Conservation (phyloP, 805 yeast genomes). For the Nakazawaea anatomiae region DNA sequence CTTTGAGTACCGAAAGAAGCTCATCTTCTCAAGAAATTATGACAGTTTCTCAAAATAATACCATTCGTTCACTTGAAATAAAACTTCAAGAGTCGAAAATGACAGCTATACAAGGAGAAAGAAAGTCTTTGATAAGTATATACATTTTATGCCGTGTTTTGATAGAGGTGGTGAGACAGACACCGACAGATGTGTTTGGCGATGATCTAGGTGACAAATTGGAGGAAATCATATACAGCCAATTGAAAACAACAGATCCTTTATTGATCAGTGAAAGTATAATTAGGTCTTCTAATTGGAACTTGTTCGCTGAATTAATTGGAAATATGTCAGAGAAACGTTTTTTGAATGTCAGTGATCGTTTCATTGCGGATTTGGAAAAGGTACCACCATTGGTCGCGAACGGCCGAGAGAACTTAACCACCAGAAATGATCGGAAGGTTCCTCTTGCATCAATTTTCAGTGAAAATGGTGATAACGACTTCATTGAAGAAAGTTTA, state of each 20-base stretch:
- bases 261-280: constrained; percentile 54
- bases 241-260: constrained; percentile 84
- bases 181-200: constrained; percentile 67
- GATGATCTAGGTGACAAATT: constrained; percentile 76
- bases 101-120: constrained; percentile 76
- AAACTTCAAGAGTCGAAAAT: constrained; percentile 42
- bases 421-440: not conserved
- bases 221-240: constrained; percentile 91
- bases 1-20: constrained; percentile 19
- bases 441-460: constrained; percentile 13
- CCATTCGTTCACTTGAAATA: constrained; percentile 14
- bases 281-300: constrained; percentile 91
- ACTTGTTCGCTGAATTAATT: constrained; percentile 76
- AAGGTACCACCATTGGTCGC: constrained; percentile 56
- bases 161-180: constrained; percentile 86
- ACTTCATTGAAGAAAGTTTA: constrained; percentile 46
- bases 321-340: constrained; percentile 88
- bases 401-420: constrained; percentile 13
- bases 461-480: constrained; percentile 20
- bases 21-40: constrained; percentile 4
- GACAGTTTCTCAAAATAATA: not conserved
- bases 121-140: constrained; percentile 81
- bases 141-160: constrained; percentile 87
- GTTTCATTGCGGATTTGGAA: constrained; percentile 90
- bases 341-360: constrained; percentile 83